These are phyloP conservation scores for Spergularia azorica DNA, from an alignment of 179 eudicot genomes.

Conservation along the genomic window DNA sequence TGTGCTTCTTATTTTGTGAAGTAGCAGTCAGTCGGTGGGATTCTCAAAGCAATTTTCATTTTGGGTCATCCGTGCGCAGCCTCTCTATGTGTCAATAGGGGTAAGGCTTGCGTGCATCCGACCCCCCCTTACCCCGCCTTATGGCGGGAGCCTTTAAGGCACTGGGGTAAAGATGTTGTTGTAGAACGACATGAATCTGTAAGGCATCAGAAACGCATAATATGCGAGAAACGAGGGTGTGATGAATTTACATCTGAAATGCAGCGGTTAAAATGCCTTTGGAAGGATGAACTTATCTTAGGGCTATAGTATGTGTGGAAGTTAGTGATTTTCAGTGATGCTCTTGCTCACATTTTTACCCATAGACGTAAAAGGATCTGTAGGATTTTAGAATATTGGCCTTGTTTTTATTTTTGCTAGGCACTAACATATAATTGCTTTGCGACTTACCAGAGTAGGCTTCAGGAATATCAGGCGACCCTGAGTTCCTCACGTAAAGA, in stretches of 20 bases:
- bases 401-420: background rate
- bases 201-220: background rate
- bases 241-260: background rate
- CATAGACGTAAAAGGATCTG: background rate
- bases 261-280: background rate
- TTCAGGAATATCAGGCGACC: slow-evolving; percentile 68
- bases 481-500: slow-evolving; percentile 74
- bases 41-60: too few species aligned
- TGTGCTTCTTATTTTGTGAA: too few species aligned
- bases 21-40: too few species aligned
- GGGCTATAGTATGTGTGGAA: background rate
- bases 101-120: too few species aligned
- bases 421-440: slow-evolving; percentile 32
- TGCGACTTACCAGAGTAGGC: slow-evolving; percentile 57
- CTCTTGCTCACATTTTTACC: background rate
- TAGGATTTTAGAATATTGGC: background rate
- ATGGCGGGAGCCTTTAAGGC: too few species aligned
- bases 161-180: too few species aligned
- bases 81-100: too few species aligned
- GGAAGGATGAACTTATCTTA: background rate
- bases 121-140: too few species aligned
- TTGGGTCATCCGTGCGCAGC: too few species aligned
- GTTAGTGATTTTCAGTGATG: background rate
- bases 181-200: too few species aligned
- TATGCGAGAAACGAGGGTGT: background rate